Percentiles rank a stretch among this genome's conserved stretches.
phyloP scores from a whole-genome alignment of 768 basidiomycete genomes.

The Podaxis sp. region DNA sequence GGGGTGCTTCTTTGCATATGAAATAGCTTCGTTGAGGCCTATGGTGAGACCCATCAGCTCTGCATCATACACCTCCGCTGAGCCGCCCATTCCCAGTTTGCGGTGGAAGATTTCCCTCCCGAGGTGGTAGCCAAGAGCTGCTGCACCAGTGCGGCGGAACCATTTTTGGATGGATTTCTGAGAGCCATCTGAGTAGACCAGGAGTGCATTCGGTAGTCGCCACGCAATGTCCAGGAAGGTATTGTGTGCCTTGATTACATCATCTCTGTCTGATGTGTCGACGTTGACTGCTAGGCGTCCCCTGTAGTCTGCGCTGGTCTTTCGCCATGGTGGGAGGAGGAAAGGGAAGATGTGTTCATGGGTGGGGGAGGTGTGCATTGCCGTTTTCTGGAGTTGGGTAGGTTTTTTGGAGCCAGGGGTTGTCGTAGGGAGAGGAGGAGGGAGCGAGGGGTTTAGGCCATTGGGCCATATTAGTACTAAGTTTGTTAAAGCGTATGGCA shows the following conservation, averaged over 20 bases:
- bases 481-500: slow-evolving; percentile 26
- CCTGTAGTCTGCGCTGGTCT: slow-evolving; percentile 6
- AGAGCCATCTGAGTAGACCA: slow-evolving; percentile 19
- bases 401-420: slow-evolving; percentile 20
- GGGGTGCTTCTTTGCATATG: not conserved
- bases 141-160: slow-evolving; percentile 20
- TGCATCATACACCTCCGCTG: slow-evolving; percentile 28
- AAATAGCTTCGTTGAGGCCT: slow-evolving; percentile 15
- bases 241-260: not conserved
- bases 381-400: slow-evolving; percentile 13
- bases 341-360: slow-evolving; percentile 23
- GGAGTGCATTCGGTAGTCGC: slow-evolving; percentile 1
- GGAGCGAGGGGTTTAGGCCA: not conserved
- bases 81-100: slow-evolving; percentile 22
- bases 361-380: slow-evolving; percentile 15
- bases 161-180: not conserved
- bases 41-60: slow-evolving; percentile 25
- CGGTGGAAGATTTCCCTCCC: slow-evolving; percentile 15
- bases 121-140: slow-evolving; percentile 18
- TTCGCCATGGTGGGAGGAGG: slow-evolving; percentile 23
- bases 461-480: slow-evolving; percentile 20
- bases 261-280: not conserved
- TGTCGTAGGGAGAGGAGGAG: not conserved
- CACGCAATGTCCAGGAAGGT: not conserved
- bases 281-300: not conserved